Evolutionary conservation across 2,329 filamentous ascomycete species (phyloP).

Genomic region (Claviceps digitariae): DNA sequence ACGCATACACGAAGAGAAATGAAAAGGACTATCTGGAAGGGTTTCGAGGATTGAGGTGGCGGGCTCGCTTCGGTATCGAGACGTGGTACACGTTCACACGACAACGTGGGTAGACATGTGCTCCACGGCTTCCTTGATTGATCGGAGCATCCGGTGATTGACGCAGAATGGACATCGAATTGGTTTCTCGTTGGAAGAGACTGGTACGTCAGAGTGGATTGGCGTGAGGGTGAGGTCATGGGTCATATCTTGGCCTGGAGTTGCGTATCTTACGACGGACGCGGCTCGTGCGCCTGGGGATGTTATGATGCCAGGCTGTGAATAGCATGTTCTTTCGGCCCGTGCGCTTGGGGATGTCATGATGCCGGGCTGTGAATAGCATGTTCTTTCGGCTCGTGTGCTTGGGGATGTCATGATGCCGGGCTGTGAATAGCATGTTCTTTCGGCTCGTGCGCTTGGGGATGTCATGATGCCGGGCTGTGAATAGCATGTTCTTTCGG

Average conservation of each 20-base stretch:
- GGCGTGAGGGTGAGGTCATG: slow-evolving; percentile 39
- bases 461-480: slow-evolving; percentile 19
- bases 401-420: slow-evolving; percentile 22
- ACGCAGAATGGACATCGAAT: slow-evolving; percentile 47
- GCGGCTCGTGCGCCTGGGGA: slow-evolving; percentile 15
- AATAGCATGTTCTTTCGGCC: too few species aligned
- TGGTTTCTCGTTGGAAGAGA: slow-evolving; percentile 33
- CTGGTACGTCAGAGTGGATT: slow-evolving; percentile 35
- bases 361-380: too few species aligned
- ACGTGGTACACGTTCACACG: slow-evolving; percentile 21
- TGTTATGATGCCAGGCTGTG: too few species aligned
- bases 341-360: too few species aligned
- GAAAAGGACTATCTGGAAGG: not conserved
- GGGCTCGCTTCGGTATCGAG: not conserved
- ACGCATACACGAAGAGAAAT: not conserved
- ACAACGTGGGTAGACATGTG: slow-evolving; percentile 50
- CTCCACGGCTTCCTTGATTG: slow-evolving; percentile 48
- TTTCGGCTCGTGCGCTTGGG: slow-evolving; percentile 33
- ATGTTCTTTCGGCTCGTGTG: too few species aligned
- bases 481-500: slow-evolving; percentile 24
- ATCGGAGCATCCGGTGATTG: slow-evolving; percentile 46
- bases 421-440: slow-evolving; percentile 17
- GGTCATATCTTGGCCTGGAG: slow-evolving; percentile 21
- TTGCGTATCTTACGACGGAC: slow-evolving; percentile 20
- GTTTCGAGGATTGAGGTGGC: not conserved